Conservation (phyloP, 768 basidiomycete species). For the Obba rivulosa region DNA sequence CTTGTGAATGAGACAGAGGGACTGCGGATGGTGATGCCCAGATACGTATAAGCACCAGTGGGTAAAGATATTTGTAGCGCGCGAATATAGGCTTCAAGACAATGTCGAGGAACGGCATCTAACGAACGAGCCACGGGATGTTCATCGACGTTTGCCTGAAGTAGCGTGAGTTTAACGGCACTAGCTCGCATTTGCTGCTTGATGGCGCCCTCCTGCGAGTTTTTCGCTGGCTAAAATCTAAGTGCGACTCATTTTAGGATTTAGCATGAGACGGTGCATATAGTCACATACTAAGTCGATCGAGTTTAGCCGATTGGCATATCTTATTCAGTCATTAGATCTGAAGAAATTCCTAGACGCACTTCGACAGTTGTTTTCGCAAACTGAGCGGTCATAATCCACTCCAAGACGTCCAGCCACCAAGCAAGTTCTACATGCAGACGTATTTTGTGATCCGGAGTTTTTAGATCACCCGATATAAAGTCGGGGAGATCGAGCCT, state of each 20-base stretch:
- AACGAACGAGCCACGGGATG: not conserved
- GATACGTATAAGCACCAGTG: constrained; percentile 5
- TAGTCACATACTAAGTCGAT: not conserved
- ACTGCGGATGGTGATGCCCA: constrained; percentile 18
- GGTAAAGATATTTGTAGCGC: constrained; percentile 10
- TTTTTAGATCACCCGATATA: not conserved
- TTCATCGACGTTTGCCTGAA: not conserved
- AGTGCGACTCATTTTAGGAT: not conserved
- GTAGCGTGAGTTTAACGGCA: not conserved
- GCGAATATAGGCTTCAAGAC: constrained; percentile 8
- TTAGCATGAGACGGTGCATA: not conserved
- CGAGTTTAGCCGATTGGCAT: not conserved
- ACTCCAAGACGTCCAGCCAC: constrained; percentile 3
- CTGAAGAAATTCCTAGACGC: not conserved
- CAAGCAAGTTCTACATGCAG: constrained; percentile 8
- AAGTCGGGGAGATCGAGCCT: constrained; percentile 8
- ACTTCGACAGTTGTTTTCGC: not conserved
- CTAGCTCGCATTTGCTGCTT: not conserved
- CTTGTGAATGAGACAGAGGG: constrained; percentile 3
- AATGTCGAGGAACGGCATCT: constrained; percentile 11
- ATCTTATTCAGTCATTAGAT: not conserved
- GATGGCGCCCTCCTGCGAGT: not conserved
- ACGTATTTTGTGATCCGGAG: not conserved
- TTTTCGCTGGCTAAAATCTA: not conserved
- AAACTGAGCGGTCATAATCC: constrained; percentile 1